Conservation (phyloP, 164 flowering plant species). For the Houttuynia cordata region DNA sequence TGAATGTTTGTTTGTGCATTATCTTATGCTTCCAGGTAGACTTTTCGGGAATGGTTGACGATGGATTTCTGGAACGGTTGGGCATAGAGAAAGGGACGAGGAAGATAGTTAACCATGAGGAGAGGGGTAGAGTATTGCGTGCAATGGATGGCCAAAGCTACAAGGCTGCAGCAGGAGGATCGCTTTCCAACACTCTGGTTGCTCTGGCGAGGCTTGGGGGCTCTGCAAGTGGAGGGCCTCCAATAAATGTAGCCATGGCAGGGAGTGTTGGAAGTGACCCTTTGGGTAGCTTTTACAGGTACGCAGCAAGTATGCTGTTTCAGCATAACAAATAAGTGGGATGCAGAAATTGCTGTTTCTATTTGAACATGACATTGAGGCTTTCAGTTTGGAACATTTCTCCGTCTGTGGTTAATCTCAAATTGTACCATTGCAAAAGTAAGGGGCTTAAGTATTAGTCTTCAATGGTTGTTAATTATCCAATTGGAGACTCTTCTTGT, state of each 20-base stretch:
- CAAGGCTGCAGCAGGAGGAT: constrained; percentile 98
- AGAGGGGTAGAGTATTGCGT: constrained; percentile 76
- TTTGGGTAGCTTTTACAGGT: constrained; percentile 90
- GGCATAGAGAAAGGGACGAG: constrained; percentile 84
- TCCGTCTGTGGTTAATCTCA: too few species aligned
- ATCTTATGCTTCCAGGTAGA: constrained; percentile 50
- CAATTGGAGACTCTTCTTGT: too few species aligned
- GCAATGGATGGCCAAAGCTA: constrained; percentile 99
- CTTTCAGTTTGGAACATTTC: too few species aligned
- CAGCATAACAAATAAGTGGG: too few species aligned
- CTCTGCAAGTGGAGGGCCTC: constrained; percentile 42
- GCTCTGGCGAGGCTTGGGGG: constrained; percentile 85
- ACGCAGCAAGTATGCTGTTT: neutral
- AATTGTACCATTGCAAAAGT: too few species aligned
- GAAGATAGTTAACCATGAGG: constrained; percentile 84
- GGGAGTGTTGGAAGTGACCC: constrained; percentile 95
- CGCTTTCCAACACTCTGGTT: constrained; percentile 84
- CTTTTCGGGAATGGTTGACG: constrained; percentile 85
- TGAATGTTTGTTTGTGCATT: neutral
- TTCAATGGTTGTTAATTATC: too few species aligned
- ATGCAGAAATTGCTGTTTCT: too few species aligned
- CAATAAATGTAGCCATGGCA: constrained; percentile 70
- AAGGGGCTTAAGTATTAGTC: too few species aligned
- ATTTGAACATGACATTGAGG: too few species aligned
- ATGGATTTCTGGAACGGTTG: constrained; percentile 55